Percentiles rank a stretch among this genome's conserved stretches.
Evolutionary conservation across 305 asterid species (phyloP).

Genomic region (Stenogyne calaminthoides): DNA sequence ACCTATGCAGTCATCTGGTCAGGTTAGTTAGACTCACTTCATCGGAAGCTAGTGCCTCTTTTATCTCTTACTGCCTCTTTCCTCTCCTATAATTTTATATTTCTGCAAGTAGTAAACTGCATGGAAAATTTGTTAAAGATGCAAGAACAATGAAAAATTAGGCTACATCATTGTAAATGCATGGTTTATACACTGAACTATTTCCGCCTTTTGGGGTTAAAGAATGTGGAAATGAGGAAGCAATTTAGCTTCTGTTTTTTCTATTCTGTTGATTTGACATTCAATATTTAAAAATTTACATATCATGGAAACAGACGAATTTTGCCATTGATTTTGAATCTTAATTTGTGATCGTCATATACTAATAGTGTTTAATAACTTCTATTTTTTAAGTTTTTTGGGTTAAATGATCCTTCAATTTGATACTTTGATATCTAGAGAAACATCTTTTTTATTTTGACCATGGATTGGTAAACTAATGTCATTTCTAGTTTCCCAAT

Average conservation of each 20-base stretch:
- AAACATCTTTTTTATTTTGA: neutral
- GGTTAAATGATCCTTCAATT: too few species aligned
- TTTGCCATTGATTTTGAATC: constrained; percentile 2
- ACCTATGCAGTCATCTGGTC: constrained; percentile 54
- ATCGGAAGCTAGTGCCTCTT: constrained; percentile 17
- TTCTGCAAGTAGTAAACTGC: neutral
- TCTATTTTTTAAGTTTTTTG: too few species aligned
- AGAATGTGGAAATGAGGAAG: constrained; percentile 19
- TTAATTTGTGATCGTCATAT: neutral
- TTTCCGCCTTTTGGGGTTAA: neutral
- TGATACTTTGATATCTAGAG: too few species aligned
- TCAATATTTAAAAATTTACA: neutral
- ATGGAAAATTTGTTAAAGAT: neutral
- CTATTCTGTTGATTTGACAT: neutral
- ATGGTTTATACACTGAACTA: neutral
- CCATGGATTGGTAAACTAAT: neutral
- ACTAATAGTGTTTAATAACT: too few species aligned
- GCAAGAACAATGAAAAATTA: too few species aligned
- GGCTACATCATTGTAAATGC: constrained; percentile 15
- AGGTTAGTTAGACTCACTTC: constrained; percentile 53
- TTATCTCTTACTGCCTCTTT: constrained; percentile 5
- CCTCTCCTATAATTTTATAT: constrained; percentile 15
- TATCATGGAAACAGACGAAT: neutral
- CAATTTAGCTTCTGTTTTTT: neutral
- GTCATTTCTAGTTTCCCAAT: neutral